Evolutionary conservation across 768 basidiomycete species (phyloP).

Genomic region (Tubosaeta brunneosetosa): DNA sequence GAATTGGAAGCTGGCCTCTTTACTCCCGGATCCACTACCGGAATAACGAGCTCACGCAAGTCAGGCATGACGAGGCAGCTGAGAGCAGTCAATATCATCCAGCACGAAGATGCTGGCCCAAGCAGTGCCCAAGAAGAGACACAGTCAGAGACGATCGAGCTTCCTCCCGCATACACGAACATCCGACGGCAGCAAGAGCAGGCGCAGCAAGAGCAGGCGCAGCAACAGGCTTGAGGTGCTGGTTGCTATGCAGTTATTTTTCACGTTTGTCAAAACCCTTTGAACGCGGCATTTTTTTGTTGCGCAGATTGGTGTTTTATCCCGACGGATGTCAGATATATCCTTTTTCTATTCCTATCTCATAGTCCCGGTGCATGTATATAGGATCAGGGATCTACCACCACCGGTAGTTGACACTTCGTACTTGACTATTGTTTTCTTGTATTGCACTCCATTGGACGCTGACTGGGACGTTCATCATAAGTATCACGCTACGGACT

Average conservation of each 20-base stretch:
- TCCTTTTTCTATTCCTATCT: not conserved
- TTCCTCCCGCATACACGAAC: constrained; percentile 80
- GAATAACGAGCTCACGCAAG: constrained; percentile 30
- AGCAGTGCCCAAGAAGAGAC: constrained; percentile 29
- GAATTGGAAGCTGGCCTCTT: constrained; percentile 29
- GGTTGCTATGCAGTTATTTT: not conserved
- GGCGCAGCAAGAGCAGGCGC: not conserved
- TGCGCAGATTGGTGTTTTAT: constrained; percentile 1
- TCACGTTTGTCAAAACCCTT: not conserved
- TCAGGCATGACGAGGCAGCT: constrained; percentile 44
- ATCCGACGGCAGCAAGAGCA: constrained; percentile 26
- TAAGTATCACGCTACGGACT: not conserved
- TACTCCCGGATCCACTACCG: constrained; percentile 17
- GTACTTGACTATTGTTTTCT: not conserved
- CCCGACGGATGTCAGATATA: constrained; percentile 3
- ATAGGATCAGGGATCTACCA: not conserved
- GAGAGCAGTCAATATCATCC: constrained; percentile 74
- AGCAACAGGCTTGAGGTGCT: not conserved
- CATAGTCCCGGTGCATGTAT: constrained; percentile 1
- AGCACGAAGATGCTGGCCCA: constrained; percentile 78
- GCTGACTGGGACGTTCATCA: constrained; percentile 3
- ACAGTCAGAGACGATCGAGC: constrained; percentile 70
- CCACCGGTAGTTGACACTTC: not conserved
- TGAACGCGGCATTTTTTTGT: not conserved
- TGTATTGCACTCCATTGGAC: constrained; percentile 3